Evolutionary conservation across 768 basidiomycete species (phyloP), one percentile per base, ranked within the genome.

Genomic region (Collybiopsis luxurians): DNA sequence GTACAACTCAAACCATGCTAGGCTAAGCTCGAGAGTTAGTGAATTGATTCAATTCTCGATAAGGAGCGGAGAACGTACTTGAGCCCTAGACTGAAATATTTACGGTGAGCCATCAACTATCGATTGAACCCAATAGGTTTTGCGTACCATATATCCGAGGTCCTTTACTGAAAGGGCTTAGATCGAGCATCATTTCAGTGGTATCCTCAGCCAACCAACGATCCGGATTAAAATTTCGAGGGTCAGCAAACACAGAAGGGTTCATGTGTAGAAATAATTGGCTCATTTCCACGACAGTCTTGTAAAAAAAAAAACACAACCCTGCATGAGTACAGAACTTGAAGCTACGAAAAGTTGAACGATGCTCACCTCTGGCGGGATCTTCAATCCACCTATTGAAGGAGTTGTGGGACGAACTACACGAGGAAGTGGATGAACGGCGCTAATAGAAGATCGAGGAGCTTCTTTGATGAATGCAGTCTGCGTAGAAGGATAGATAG

Each of bases 401-500:
- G 71, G 65, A 40, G 72, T 73, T 3, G 59, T 60, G 2, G 69
- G 64, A 4, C 73, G 72, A 3, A 79, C 76, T 31, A 79, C 66
- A 46, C 80, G 73, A 26, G 77, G 75, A 47, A 78, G 63, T 6
- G 75, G 75, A 7, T 71, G 72, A 1, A 74, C 71, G 36, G 75
- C 68, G 23, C 77, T 76, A 59, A 75, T 73, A 39, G 73, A 73
- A 47, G 79, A 62, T 1, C 79, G 69, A 47, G 80, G 68, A 1
- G 77, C 68, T 64, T 80, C 79, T 60, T 79, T 79, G 31, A 79
- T 69, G 23, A 81, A 76, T 7, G 77, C 78, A 1, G 75, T 75
- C 79, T 80, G 52, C n/a, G 56, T 47, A 13, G 19, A 43, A 24
- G 10, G 24, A 6, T 68, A 63, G 64, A 61, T 64, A 69, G 31